Base-by-base conservation (phyloP, 768 basidiomycete genomes). In the Boletellus ananiceps region DNA sequence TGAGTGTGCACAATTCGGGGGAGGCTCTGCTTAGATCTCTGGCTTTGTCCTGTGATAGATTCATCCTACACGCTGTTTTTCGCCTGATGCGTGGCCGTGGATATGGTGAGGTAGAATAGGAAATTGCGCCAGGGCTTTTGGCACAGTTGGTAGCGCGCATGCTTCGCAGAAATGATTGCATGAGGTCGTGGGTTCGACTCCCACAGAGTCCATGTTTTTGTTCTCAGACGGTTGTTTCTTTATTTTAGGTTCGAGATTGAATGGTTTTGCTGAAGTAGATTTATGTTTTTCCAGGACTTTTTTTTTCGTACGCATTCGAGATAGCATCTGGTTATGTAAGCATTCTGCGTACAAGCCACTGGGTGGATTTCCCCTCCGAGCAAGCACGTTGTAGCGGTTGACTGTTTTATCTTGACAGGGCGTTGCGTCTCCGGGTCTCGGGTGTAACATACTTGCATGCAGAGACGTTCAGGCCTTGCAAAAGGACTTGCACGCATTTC, bases 91-190 rank as follows among this genome's bases (percentile, higher is more conserved):
- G 11, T 29, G 29, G 23, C 29, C 29, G 7, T 29, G 7, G 29
- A 29, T 29, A 3, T 29, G 11, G 8, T 9, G 29, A 11, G 29
- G 29, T 7, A 29, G 29, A 11, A 25, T 4, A 25, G 23, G 23
- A 4, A 29, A 29, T 29, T 29, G 8, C 29, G 29, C 8, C 2
- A 6, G 76, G 76, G 76, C 76, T 61, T 74, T 78, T 78, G 71
- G 76, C 76, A 72, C 75, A 77, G 76, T 73, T 67, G 77, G 77
- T 78, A 78, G 77, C 75, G 77, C 77, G 77, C 74, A 73, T 70
- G 77, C 77, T 78, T 78, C 74, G 77, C 77, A 77, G 54, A 1
- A 14, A 19, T 38, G 59, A 60, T 36, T 78, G 76, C 74, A 69
- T 75, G 74, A 78, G 76, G 75, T 74, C 77, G 72, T 72, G 76